These are phyloP conservation scores for Hyaloscypha variabilis DNA, from an alignment of 495 filamentous ascomycete genomes.

Conservation along the genomic window DNA sequence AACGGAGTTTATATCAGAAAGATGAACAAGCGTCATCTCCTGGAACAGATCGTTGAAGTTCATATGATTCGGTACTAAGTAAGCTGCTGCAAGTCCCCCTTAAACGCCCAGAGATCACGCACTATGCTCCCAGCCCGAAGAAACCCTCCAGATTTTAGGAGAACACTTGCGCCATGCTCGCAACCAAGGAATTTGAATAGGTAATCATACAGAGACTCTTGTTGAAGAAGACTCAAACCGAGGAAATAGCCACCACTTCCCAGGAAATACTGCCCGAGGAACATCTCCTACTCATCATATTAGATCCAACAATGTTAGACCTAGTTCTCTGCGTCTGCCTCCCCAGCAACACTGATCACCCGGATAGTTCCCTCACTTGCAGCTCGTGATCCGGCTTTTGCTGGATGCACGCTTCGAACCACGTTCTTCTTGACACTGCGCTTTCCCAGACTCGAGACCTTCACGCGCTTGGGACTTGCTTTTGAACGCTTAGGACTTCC, in stretches of 20 bases:
- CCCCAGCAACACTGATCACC: constrained; percentile 15
- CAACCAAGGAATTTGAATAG: constrained; percentile 10
- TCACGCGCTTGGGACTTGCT: too few species aligned
- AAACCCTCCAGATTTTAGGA: constrained; percentile 1
- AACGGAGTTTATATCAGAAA: too few species aligned
- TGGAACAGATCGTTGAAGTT: neutral
- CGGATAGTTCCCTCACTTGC: constrained; percentile 20
- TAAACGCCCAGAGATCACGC: neutral
- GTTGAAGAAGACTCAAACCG: constrained; percentile 27
- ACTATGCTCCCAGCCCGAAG: neutral
- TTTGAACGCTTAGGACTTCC: constrained; percentile 6
- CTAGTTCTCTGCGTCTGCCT: neutral
- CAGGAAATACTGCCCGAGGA: neutral
- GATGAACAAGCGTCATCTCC: neutral
- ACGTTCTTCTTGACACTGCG: constrained; percentile 19
- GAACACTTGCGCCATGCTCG: constrained; percentile 20
- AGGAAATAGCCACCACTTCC: constrained; percentile 9
- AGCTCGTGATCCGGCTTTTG: neutral
- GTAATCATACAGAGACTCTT: constrained; percentile 29
- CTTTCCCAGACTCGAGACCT: constrained; percentile 8
- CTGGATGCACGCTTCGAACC: constrained; percentile 12
- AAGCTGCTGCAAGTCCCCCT: neutral
- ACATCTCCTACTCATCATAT: neutral
- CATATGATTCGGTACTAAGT: neutral
- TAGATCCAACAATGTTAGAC: neutral